These are phyloP conservation scores for Xylaria sp. DNA, from an alignment of 2,329 filamentous ascomycete genomes.

Conservation along the genomic window DNA sequence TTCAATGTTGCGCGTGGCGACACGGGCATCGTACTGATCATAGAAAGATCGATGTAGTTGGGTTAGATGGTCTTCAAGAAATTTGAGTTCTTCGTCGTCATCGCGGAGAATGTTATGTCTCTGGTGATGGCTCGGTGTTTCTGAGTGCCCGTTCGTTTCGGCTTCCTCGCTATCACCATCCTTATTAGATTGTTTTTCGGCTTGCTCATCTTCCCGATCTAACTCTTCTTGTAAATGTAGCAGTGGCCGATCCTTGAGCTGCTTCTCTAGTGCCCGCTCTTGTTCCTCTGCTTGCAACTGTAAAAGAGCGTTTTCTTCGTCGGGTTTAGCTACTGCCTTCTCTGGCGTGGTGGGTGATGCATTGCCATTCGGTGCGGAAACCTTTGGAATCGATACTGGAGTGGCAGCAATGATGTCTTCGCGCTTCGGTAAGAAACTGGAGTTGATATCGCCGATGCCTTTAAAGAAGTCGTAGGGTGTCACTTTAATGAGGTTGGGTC, in stretches of 20 bases:
- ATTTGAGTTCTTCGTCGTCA: slow-evolving; percentile 81
- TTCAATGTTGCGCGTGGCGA: slow-evolving; percentile 53
- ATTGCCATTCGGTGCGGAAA: slow-evolving; percentile 27
- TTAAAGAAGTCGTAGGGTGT: slow-evolving; percentile 97
- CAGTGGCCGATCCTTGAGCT: slow-evolving; percentile 85
- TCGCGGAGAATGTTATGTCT: slow-evolving; percentile 82
- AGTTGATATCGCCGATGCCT: slow-evolving; percentile 98
- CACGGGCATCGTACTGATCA: slow-evolving; percentile 73
- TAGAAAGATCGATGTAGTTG: slow-evolving; percentile 82
- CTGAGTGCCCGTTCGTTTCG: slow-evolving; percentile 38
- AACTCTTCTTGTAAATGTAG: slow-evolving; percentile 91
- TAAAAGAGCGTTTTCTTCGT: slow-evolving; percentile 53
- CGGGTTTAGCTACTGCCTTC: slow-evolving; percentile 28
- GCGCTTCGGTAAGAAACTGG: slow-evolving; percentile 89
- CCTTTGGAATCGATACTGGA: slow-evolving; percentile 31
- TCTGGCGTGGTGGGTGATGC: slow-evolving; percentile 20
- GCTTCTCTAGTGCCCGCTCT: slow-evolving; percentile 84
- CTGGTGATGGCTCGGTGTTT: slow-evolving; percentile 48
- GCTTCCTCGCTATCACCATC: slow-evolving; percentile 52
- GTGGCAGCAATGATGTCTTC: slow-evolving; percentile 54
- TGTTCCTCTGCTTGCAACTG: slow-evolving; percentile 83
- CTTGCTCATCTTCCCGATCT: slow-evolving; percentile 80
- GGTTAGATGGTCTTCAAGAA: slow-evolving; percentile 77
- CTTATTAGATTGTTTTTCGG: slow-evolving; percentile 49
- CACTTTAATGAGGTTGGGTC: slow-evolving; percentile 91